phyloP scores from a whole-genome alignment of 1,139 yeast genomes.

The Tardiomyces blankii region DNA sequence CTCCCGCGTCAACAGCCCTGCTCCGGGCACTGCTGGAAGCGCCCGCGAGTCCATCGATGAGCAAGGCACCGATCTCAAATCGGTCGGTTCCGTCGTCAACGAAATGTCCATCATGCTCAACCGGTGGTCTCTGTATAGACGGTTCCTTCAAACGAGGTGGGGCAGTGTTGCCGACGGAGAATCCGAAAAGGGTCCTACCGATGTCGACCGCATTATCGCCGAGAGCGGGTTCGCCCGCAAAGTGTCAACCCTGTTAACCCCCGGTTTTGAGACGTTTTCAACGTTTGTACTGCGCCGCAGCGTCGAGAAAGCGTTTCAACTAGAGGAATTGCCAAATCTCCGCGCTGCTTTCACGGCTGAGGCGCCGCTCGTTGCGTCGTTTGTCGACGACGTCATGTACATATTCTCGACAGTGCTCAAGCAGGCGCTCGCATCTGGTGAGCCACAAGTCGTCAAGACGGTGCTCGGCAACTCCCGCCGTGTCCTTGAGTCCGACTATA shows the following conservation, averaged over 20 bases:
- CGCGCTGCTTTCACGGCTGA: slow-evolving; percentile 27
- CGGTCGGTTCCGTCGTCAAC: slow-evolving; percentile 45
- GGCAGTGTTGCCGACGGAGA: too few relatives aligned
- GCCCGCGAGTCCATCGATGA: slow-evolving; percentile 15
- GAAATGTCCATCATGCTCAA: slow-evolving; percentile 72
- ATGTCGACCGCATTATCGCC: slow-evolving; percentile 32
- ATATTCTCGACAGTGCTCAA: slow-evolving; percentile 56
- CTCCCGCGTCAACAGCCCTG: background rate
- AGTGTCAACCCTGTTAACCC: slow-evolving; percentile 40
- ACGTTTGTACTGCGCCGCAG: slow-evolving; percentile 66
- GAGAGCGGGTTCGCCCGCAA: slow-evolving; percentile 56
- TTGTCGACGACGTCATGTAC: slow-evolving; percentile 75
- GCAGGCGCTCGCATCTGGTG: slow-evolving; percentile 52
- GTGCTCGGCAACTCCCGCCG: slow-evolving; percentile 37
- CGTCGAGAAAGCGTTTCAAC: slow-evolving; percentile 66
- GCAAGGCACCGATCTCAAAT: slow-evolving; percentile 35
- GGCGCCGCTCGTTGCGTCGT: slow-evolving; percentile 65
- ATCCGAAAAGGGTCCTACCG: slow-evolving; percentile 1
- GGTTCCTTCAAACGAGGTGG: slow-evolving; percentile 43
- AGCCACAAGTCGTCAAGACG: slow-evolving; percentile 40
- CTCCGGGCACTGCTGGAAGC: slow-evolving; percentile 12
- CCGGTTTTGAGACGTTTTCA: slow-evolving; percentile 53
- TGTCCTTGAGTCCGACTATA: slow-evolving; percentile 36
- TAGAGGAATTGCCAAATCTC: slow-evolving; percentile 56
- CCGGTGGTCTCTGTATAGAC: slow-evolving; percentile 78